phyloP scores from a whole-genome alignment of 192 early-diverging fungal species.

The Blastocladiella britannica region DNA sequence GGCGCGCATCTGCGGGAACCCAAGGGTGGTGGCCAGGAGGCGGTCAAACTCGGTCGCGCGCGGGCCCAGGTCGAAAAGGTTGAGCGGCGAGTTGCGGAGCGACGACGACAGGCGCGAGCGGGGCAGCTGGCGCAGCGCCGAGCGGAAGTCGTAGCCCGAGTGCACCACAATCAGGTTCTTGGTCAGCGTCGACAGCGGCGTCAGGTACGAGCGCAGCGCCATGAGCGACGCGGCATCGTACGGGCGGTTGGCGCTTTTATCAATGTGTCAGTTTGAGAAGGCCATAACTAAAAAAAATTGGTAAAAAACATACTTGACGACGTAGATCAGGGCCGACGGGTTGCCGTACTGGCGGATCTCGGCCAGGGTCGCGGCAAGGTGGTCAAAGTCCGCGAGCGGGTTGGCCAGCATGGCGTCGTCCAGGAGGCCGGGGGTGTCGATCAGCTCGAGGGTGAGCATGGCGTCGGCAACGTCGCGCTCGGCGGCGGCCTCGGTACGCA shows the following conservation, averaged over 20 bases:
- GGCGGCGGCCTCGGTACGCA: no score
- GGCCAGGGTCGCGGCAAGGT: background rate
- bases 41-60: background rate
- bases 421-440: background rate
- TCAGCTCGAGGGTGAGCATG: background rate
- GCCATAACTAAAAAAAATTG: no score
- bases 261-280: no score
- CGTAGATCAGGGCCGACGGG: background rate
- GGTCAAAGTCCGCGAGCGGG: background rate
- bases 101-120: no score
- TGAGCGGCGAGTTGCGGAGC: no score
- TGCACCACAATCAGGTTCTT: background rate
- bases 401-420: background rate
- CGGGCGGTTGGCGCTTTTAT: background rate
- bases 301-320: no score
- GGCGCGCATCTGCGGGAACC: background rate
- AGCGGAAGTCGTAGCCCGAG: background rate
- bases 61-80: background rate
- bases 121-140: no score
- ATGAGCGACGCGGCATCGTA: background rate
- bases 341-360: background rate
- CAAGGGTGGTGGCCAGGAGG: background rate
- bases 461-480: background rate
- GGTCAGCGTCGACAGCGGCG: background rate
- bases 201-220: background rate